These are phyloP conservation scores for Candida tunisiensis DNA, from an alignment of 1,139 yeast genomes.

Conservation along the genomic window DNA sequence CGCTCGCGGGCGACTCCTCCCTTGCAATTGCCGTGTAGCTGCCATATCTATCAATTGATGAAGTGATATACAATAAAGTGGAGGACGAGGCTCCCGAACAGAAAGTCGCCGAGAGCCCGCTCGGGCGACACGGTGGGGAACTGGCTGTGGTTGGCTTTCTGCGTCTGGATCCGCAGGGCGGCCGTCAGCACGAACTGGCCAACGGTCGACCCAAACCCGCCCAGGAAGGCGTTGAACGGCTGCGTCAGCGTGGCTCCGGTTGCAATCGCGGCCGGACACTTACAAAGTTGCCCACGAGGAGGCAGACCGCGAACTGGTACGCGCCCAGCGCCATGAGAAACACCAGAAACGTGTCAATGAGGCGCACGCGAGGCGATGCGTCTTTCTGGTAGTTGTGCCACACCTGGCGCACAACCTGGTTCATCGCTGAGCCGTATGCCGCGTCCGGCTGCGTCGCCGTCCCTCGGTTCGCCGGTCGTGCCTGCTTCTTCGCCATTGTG, in stretches of 20 bases:
- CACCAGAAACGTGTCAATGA: constrained; percentile 62
- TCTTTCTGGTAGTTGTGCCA: constrained; percentile 4
- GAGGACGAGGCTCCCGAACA: constrained; percentile 72
- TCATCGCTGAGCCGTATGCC: no score
- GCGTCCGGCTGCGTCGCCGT: no score
- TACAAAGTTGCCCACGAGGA: constrained; percentile 62
- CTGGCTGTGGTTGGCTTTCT: constrained; percentile 22
- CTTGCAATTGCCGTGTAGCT: no score
- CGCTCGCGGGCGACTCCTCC: no score
- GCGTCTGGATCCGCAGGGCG: constrained; percentile 52
- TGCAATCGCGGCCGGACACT: constrained; percentile 6
- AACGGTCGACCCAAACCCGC: constrained; percentile 84
- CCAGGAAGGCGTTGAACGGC: constrained; percentile 93
- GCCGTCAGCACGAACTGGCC: constrained; percentile 84
- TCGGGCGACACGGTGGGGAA: constrained; percentile 50
- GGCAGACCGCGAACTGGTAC: constrained; percentile 61
- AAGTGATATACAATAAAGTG: constrained; percentile 88
- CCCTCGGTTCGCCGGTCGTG: no score
- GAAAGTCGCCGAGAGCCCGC: constrained; percentile 58
- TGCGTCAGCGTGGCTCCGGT: constrained; percentile 4
- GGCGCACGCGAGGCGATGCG: constrained; percentile 20
- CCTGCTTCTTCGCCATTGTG: background rate
- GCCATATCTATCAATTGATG: constrained; percentile 36
- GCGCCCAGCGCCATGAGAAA: constrained; percentile 63
- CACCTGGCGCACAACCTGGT: no score